Base-by-base conservation (phyloP, 2,329 filamentous ascomycete genomes). In the Westerdykella aurantiaca region DNA sequence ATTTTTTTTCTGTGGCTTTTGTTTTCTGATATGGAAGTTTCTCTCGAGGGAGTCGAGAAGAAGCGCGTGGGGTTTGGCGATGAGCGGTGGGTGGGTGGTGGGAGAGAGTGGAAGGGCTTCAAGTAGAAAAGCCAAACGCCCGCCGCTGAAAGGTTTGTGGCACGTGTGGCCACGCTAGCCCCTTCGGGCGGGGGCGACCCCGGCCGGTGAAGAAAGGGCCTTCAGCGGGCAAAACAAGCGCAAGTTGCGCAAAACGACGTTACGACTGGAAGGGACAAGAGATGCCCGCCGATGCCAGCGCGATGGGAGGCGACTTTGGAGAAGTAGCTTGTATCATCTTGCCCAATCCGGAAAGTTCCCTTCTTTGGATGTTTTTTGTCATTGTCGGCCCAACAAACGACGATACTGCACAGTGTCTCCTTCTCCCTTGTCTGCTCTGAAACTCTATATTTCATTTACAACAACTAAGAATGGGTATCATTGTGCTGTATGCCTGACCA, bases 1-100 rank as follows among this genome's bases (percentile, higher is more conserved):
- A 57, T 63, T 64, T 67, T 67, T 67, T 65, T 64, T 57, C 25
- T 29, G 25, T 55, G 54, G 56, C 57, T 65, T 64, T 66, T 35
- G 33, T 14, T 11, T 35, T 64, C 57, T 60, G 58, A 60, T 65
- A 60, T 64, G 59, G 43, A 47, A 47, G 48, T 54, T 52, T 58
- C 52, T 35, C 60, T 52, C 58, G 53, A 55, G 53, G 49, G 61
- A 56, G 62, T 56, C 57, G 56, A 53, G 53, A 57, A 46, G 48
- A 54, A 55, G 53, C 53, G 50, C 44, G 50, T 52, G 50, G 34
- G 44, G 41, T 48, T 56, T 50, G 55, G 48, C 44, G 45, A 46
- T 50, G 50, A 53, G 50, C 50, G 50, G 51, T 60, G 51, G 49
- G 44, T 49, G 51, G 25, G 45, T 41, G 45, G 45, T 43, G 37